Evolutionary conservation across 2,329 filamentous ascomycete genomes (phyloP), one percentile per base, ranked within the genome.

Genomic region (Pyrenophora graminea): DNA sequence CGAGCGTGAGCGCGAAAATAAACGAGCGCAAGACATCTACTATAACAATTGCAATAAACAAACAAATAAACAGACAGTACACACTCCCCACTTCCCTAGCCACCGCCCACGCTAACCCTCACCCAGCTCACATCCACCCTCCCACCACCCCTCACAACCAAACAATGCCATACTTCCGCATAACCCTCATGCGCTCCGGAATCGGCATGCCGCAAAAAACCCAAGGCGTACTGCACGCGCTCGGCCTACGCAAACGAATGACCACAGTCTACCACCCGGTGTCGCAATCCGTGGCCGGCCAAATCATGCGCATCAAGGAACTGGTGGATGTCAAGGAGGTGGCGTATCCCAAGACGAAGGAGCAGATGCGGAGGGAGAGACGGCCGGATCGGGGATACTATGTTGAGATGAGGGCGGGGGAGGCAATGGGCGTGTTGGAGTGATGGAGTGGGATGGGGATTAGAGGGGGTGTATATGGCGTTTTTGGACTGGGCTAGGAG

Each of bases 241-340:
- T 97, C 53, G 92, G 92, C 49, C 84, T 97, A 58, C 89, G 87
- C 66, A 90, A 89, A 73, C 89, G 92, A 67, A 86, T 87, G 82
- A 86, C 86, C 68, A 93, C 89, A 46, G 92, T 96, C 67, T 96
- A 95, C 80, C 88, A 96, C 75, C 89, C 90, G 32, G 91, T 96
- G 55, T 83, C 83, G 55, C 85, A 86, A 36, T 86, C 91, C 62
- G 85, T 90, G 56, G 92, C 92, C 8, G 92, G 92, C 70, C 91
- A 95, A 79, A 90, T 97, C 68, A 88, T 97, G 81, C 88, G 88
- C 75, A 91, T 97, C 64, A 97, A 97, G 80, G 92, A 97, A 77
- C 79, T 97, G 57, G 90, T 97, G 39, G 81, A 84, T 46, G 91
- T 96, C 31, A 79, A 85, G 61, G 91, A 96, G 77, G 90, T 95